Conservation (phyloP, 2,329 filamentous ascomycete genomes). For the Aureobasidium sp. region DNA sequence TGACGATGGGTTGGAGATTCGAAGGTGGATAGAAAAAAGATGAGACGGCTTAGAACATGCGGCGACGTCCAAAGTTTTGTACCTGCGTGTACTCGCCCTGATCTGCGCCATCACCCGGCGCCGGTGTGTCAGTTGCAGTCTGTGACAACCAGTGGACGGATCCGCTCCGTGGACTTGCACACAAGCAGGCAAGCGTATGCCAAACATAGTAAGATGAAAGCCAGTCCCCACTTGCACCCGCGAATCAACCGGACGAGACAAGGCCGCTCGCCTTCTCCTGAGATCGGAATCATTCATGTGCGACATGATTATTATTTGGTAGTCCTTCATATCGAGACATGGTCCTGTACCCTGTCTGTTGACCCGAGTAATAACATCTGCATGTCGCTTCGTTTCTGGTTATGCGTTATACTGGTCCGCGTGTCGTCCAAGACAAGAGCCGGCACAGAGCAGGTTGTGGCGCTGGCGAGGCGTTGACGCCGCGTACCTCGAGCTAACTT, state of each 20-base stretch:
- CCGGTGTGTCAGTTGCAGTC: slow-evolving; percentile 7
- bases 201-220: slow-evolving; percentile 8
- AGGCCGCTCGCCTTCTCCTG: background rate
- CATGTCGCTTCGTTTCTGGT: background rate
- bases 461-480: slow-evolving; percentile 3
- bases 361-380: background rate
- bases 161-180: background rate
- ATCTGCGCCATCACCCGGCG: slow-evolving; percentile 2
- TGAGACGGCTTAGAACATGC: background rate
- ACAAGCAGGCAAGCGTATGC: slow-evolving; percentile 1
- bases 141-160: slow-evolving; percentile 6
- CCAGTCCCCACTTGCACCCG: background rate
- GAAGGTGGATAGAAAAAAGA: background rate
- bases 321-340: background rate
- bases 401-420: slow-evolving; percentile 7
- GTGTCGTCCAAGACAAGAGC: slow-evolving; percentile 6
- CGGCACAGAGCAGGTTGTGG: background rate
- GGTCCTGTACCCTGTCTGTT: background rate
- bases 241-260: slow-evolving; percentile 7
- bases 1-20: slow-evolving; percentile 5
- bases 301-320: background rate
- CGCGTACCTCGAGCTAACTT: background rate
- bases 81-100: slow-evolving; percentile 10
- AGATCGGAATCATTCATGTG: background rate
- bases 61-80: slow-evolving; percentile 8